These are phyloP conservation scores for Xylaria sp. DNA, from an alignment of 2,329 filamentous ascomycete genomes.

Conservation along the genomic window DNA sequence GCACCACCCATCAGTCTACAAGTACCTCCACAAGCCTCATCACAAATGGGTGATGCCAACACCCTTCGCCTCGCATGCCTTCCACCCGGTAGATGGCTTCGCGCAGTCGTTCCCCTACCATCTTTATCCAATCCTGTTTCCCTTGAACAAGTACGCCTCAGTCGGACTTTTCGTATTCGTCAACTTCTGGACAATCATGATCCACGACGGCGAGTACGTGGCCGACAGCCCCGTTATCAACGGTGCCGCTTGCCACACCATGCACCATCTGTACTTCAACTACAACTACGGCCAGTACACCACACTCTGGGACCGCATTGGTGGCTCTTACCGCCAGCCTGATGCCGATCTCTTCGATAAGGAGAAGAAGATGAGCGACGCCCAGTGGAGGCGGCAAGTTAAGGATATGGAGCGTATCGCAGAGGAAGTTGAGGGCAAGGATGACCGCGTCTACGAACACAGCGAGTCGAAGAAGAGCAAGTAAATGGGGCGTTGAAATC, in stretches of 20 bases:
- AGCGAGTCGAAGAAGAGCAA: slow-evolving; percentile 63
- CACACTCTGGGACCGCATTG: slow-evolving; percentile 89
- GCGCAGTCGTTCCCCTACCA: slow-evolving; percentile 92
- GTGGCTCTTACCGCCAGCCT: slow-evolving; percentile 86
- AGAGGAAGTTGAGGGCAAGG: slow-evolving; percentile 73
- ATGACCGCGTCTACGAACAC: slow-evolving; percentile 61
- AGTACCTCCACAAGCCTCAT: slow-evolving; percentile 92
- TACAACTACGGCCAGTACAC: slow-evolving; percentile 97
- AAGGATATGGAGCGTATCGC: slow-evolving; percentile 59
- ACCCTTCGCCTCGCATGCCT: slow-evolving; percentile 90
- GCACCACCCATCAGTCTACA: slow-evolving; percentile 82
- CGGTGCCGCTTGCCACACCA: slow-evolving; percentile 91
- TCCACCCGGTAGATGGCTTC: slow-evolving; percentile 94
- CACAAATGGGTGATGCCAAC: slow-evolving; percentile 99
- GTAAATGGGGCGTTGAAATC: slow-evolving; percentile 37
- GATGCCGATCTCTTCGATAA: slow-evolving; percentile 86
- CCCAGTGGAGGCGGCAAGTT: slow-evolving; percentile 81
- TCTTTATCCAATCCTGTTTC: slow-evolving; percentile 91
- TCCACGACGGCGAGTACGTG: slow-evolving; percentile 94
- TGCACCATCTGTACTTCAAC: slow-evolving; percentile 89
- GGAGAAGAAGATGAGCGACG: slow-evolving; percentile 85
- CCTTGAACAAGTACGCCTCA: slow-evolving; percentile 90
- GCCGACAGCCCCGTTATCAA: slow-evolving; percentile 93
- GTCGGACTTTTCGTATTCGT: slow-evolving; percentile 89
- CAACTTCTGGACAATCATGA: slow-evolving; percentile 97